These are phyloP conservation scores for Colletotrichum tamarilloi DNA, from an alignment of 2,329 filamentous ascomycete genomes.

Conservation along the genomic window DNA sequence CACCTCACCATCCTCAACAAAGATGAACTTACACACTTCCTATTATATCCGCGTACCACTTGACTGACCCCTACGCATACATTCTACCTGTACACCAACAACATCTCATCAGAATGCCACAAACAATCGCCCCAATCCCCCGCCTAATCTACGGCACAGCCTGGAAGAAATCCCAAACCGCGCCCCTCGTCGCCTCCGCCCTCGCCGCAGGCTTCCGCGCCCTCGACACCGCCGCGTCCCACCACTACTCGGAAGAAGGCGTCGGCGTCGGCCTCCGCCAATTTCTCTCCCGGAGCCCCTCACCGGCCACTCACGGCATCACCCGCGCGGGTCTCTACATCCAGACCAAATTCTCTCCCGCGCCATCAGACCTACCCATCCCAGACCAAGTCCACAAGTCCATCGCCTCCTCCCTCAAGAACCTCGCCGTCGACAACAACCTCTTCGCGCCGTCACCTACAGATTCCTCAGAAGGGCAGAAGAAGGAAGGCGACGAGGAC, in stretches of 20 bases:
- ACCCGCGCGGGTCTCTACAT: conserved; percentile 56
- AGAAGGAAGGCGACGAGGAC: conserved; percentile 37
- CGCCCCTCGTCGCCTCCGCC: conserved; percentile 75
- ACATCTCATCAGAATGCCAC: not conserved
- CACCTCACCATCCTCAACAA: not conserved
- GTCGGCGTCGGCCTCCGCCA: conserved; percentile 73
- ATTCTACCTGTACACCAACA: not conserved
- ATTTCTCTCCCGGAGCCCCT: conserved; percentile 30
- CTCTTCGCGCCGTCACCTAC: conserved; percentile 2
- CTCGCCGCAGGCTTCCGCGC: conserved; percentile 76
- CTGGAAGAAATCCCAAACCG: conserved; percentile 82
- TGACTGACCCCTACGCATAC: too few species aligned
- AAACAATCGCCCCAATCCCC: conserved; percentile 50
- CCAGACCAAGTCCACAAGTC: conserved; percentile 75
- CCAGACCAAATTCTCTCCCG: conserved; percentile 78
- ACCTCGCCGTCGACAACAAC: conserved; percentile 59
- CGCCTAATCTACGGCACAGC: conserved; percentile 81
- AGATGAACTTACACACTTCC: not conserved
- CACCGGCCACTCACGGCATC: not conserved
- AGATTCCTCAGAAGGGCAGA: too few species aligned
- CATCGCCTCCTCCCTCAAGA: conserved; percentile 72
- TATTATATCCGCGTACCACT: not conserved
- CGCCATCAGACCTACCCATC: conserved; percentile 57
- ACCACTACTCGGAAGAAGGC: conserved; percentile 79
- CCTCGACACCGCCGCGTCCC: conserved; percentile 82